Evolutionary conservation across 768 basidiomycete species (phyloP).

Genomic region (Suillus clintonianus): DNA sequence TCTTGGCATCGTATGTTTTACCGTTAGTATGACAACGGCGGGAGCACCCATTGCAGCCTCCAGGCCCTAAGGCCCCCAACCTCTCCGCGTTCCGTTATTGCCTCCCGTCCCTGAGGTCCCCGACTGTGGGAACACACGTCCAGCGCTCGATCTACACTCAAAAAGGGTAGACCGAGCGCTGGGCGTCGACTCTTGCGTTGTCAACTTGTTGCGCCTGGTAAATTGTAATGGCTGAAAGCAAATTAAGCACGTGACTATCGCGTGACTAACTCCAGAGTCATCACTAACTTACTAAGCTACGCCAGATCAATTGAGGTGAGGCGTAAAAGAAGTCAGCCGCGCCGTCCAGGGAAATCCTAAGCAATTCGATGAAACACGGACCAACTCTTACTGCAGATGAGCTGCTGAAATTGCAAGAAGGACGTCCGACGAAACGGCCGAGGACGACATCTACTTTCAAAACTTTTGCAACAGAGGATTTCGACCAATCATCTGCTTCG

Average conservation of each 20-base stretch:
- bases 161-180: too few species aligned
- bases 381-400: slow-evolving; percentile 43
- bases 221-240: too few species aligned
- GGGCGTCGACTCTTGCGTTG: too few species aligned
- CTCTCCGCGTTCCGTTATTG: background rate
- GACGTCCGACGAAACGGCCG: slow-evolving; percentile 38
- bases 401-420: slow-evolving; percentile 48
- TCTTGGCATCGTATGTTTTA: background rate
- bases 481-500: slow-evolving; percentile 8
- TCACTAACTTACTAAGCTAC: too few species aligned
- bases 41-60: background rate
- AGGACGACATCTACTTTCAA: slow-evolving; percentile 12
- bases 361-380: background rate
- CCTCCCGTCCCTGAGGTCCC: background rate
- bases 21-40: background rate
- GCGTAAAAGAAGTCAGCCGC: background rate
- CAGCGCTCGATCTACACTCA: too few species aligned
- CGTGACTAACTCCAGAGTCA: too few species aligned
- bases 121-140: too few species aligned
- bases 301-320: too few species aligned
- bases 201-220: too few species aligned
- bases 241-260: too few species aligned
- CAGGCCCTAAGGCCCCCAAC: background rate
- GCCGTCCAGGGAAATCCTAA: background rate
- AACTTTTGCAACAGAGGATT: background rate